Conservation (phyloP, 2,329 filamentous ascomycete species). For the Aspergillus transmontanensis region DNA sequence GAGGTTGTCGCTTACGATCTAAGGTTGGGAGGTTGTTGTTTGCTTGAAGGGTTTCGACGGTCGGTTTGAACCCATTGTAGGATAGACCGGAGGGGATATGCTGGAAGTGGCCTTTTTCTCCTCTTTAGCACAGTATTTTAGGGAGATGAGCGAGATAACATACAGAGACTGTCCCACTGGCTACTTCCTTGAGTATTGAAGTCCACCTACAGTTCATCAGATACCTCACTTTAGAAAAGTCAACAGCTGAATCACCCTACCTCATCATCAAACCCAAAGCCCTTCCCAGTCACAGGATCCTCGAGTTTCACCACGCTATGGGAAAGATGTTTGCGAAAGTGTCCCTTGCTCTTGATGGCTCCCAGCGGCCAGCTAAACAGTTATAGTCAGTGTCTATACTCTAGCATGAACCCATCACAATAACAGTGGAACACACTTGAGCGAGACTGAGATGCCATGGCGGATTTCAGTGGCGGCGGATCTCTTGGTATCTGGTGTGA, state of each 20-base stretch:
- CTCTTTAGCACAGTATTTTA: not conserved
- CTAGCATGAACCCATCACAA: not conserved
- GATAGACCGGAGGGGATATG: conserved; percentile 27
- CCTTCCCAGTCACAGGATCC: conserved; percentile 28
- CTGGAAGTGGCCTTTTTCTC: conserved; percentile 22
- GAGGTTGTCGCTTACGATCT: conserved; percentile 9
- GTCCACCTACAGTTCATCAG: conserved; percentile 24
- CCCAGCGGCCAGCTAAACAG: conserved; percentile 22
- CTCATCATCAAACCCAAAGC: conserved; percentile 49
- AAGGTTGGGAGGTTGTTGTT: conserved; percentile 25
- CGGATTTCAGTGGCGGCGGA: conserved; percentile 46
- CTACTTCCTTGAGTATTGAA: conserved; percentile 51
- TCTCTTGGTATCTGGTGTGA: conserved; percentile 47
- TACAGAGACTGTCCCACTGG: conserved; percentile 52
- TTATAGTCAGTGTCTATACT: conserved; percentile 1
- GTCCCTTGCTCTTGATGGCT: conserved; percentile 41
- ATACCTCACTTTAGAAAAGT: not conserved
- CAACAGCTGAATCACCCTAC: conserved; percentile 4
- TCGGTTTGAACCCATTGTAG: conserved; percentile 36
- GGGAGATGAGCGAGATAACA: conserved; percentile 31
- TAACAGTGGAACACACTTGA: conserved; percentile 38
- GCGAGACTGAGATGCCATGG: conserved; percentile 44
- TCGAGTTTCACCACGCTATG: conserved; percentile 33
- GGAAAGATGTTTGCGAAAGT: conserved; percentile 33
- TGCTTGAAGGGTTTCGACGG: conserved; percentile 17